phyloP scores from a whole-genome alignment of 805 yeast genomes.

The Zygosaccharomyces bisporus region DNA sequence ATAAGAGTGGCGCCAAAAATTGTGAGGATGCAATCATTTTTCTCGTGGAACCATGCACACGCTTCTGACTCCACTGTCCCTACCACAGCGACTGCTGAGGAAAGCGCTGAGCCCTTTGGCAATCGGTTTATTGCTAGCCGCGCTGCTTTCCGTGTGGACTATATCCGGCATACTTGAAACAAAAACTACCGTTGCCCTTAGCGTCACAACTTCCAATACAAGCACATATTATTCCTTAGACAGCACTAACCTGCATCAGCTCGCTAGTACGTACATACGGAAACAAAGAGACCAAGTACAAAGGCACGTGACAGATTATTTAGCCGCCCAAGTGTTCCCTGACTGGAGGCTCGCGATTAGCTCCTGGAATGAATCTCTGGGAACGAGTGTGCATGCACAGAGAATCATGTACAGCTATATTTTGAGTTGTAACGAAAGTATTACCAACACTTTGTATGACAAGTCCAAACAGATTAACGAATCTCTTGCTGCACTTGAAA shows the following conservation, averaged over 20 bases:
- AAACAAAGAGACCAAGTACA: background rate
- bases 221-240: slow-evolving; percentile 2
- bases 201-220: slow-evolving; percentile 5
- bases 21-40: background rate
- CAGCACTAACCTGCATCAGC: background rate
- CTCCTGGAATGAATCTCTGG: slow-evolving; percentile 13
- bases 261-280: slow-evolving; percentile 4
- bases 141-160: slow-evolving; percentile 17
- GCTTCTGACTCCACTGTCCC: slow-evolving; percentile 10
- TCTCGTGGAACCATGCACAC: slow-evolving; percentile 2
- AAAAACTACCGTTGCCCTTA: slow-evolving; percentile 4
- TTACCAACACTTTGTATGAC: slow-evolving; percentile 9
- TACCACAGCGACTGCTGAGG: slow-evolving; percentile 17
- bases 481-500: slow-evolving; percentile 13
- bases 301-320: slow-evolving; percentile 1
- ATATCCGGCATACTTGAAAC: slow-evolving; percentile 7
- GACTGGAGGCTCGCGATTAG: slow-evolving; percentile 6
- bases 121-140: slow-evolving; percentile 10
- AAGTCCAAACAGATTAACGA: slow-evolving; percentile 18
- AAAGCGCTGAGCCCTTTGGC: slow-evolving; percentile 16
- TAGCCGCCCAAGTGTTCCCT: slow-evolving; percentile 2
- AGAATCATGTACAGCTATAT: slow-evolving; percentile 6
- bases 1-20: background rate
- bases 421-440: slow-evolving; percentile 11
- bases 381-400: slow-evolving; percentile 6